Base-by-base conservation (phyloP, 2,329 filamentous ascomycete species). In the Lecanoromycetidae sp. region DNA sequence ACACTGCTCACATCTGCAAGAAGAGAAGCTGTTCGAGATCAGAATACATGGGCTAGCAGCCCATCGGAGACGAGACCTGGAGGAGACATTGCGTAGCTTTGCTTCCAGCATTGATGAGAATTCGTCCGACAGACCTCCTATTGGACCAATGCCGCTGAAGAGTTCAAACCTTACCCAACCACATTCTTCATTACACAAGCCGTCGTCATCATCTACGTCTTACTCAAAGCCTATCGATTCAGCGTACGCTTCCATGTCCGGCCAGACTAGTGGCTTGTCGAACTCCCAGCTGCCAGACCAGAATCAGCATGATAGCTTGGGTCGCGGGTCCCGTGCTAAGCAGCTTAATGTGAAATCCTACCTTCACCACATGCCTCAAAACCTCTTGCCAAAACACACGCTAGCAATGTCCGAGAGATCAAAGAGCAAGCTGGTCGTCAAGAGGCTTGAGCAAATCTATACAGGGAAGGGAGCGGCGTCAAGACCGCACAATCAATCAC, bases 21-120 rank as follows among this genome's bases (percentile, higher is more conserved):
- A 80, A 38, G 84, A 93, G 25, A 87, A 84, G 58, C 64, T 93
- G 0, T 90, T 94, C 56, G 87, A 93, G 60, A 78, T 94, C 51
- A 82, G 84, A 55, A 75, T 88, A 25, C 84, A 91, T 56, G 79
- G 81, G 0, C 63, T 93, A 33, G 75, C 83, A 0, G 71, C 77
- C 38, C 72, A 76, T 41, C 88, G 87, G 66, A 87, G 83, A 62
- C 72, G 79, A 48, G 84, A 91, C 53, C 63, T 93, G 17, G 85
- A 93, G 58, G 75, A 80, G 5, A 78, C 80, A 0, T 64, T 94
- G 8, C 76, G 79, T 1, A 75, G 70, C 22, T 70, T 88, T 3
- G 74, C 79, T 17, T 65, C 66, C 2, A 63, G 63, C 37, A 22
- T 58, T 39, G 45, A 50, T 15, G 33, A 34, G 12, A 36, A 42